Evolutionary conservation across 2,329 filamentous ascomycete genomes (phyloP).

Genomic region (Ascochyta pisi): DNA sequence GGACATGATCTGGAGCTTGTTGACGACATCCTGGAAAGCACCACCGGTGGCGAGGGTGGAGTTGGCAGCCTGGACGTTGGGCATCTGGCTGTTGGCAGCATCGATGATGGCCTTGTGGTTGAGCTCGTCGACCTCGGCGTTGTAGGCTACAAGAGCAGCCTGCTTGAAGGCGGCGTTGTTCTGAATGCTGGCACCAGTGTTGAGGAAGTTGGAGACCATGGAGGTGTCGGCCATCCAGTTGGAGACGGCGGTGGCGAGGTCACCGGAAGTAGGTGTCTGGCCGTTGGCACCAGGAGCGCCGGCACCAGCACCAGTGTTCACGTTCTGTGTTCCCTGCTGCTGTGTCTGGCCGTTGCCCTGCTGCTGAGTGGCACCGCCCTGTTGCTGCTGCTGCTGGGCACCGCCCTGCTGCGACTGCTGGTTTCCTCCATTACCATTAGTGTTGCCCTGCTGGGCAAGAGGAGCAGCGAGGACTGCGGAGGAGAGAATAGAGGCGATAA

Average conservation of each 20-base stretch:
- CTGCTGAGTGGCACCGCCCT: background rate
- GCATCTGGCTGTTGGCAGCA: conserved; percentile 30
- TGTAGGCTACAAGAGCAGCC: conserved; percentile 46
- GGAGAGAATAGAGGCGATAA: conserved; percentile 43
- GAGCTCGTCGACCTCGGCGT: conserved; percentile 50
- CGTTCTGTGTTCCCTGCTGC: conserved; percentile 11
- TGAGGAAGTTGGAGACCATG: conserved; percentile 49
- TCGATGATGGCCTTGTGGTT: conserved; percentile 49
- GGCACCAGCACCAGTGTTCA: conserved; percentile 22
- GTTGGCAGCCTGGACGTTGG: conserved; percentile 46
- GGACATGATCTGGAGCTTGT: conserved; percentile 48
- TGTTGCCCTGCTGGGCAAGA: conserved; percentile 31
- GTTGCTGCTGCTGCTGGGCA: conserved; percentile 3
- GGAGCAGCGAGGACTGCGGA: conserved; percentile 43
- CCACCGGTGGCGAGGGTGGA: conserved; percentile 47
- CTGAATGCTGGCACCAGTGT: conserved; percentile 41
- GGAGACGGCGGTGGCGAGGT: conserved; percentile 45
- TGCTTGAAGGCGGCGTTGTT: conserved; percentile 47
- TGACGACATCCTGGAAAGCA: conserved; percentile 49
- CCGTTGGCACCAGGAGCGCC: conserved; percentile 10
- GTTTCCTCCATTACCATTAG: conserved; percentile 21
- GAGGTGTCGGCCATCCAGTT: conserved; percentile 49
- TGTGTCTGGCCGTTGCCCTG: conserved; percentile 16
- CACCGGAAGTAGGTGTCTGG: conserved; percentile 34
- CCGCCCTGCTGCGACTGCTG: background rate